Conservation (phyloP, 768 basidiomycete genomes). For the Lactarius indigo region DNA sequence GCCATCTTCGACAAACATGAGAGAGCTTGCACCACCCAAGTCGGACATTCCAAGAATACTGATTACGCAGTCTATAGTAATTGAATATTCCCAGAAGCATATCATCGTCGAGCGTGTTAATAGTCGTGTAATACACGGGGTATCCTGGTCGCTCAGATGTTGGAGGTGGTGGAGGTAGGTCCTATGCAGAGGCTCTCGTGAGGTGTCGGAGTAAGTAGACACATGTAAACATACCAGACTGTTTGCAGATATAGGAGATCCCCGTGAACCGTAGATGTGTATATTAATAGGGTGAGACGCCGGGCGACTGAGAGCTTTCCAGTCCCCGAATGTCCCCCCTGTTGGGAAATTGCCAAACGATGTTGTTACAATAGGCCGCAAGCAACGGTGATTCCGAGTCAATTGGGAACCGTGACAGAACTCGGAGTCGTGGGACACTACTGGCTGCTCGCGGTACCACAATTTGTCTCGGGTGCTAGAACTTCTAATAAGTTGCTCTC, state of each 20-base stretch:
- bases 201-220: neutral
- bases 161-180: neutral
- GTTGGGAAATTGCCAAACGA: no score
- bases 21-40: slow-evolving; percentile 12
- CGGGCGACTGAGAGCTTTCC: neutral
- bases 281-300: neutral
- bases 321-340: no score
- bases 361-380: neutral
- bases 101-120: neutral
- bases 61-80: neutral
- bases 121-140: neutral
- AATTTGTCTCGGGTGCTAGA: neutral
- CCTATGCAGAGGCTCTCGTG: no score
- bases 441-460: neutral
- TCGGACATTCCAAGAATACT: neutral
- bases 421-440: neutral
- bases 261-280: neutral
- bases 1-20: slow-evolving; percentile 12
- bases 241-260: neutral
- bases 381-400: neutral
- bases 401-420: neutral
- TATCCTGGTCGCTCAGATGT: neutral
- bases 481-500: neutral
- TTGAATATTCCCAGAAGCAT: neutral
- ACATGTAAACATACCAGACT: neutral